These are phyloP conservation scores for Naegleria fowleri DNA, from an alignment of 208 protist species.

Conservation along the genomic window DNA sequence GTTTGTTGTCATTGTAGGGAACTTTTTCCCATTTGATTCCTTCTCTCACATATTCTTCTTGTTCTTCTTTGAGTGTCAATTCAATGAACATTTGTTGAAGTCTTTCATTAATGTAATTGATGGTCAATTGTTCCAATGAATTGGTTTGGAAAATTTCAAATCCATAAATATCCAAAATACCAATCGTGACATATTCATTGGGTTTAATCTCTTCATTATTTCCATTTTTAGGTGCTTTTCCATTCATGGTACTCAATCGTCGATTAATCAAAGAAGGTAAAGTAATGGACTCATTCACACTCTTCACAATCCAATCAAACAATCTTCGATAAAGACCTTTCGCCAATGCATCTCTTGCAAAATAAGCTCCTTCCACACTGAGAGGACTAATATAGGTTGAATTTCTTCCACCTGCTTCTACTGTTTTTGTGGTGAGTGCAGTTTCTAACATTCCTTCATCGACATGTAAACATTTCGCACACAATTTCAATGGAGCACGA, in stretches of 20 bases:
- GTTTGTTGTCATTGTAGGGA: slow-evolving; percentile 89
- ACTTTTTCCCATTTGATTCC: slow-evolving; percentile 85
- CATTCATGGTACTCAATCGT: neutral
- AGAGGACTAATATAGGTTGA: slow-evolving; percentile 24
- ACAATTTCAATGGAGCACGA: neutral
- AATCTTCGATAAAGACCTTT: slow-evolving; percentile 85
- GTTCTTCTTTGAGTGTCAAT: slow-evolving; percentile 88
- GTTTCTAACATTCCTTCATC: neutral
- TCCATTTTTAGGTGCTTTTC: slow-evolving; percentile 4
- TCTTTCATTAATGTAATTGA: slow-evolving; percentile 98
- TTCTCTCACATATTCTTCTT: slow-evolving; percentile 91
- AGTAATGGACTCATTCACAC: slow-evolving; percentile 70
- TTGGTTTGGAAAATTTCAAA: slow-evolving; percentile 93
- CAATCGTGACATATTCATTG: slow-evolving; percentile 53
- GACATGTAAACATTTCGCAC: neutral
- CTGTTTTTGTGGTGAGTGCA: neutral
- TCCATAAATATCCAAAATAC: slow-evolving; percentile 91
- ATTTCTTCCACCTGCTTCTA: slow-evolving; percentile 10
- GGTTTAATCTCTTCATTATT: slow-evolving; percentile 29
- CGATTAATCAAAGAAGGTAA: neutral
- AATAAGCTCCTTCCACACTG: slow-evolving; percentile 1
- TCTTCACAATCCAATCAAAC: slow-evolving; percentile 88
- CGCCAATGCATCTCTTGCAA: slow-evolving; percentile 76
- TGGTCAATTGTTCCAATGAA: slow-evolving; percentile 96
- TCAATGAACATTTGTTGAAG: slow-evolving; percentile 98